phyloP scores from a whole-genome alignment of 2,329 filamentous ascomycete species.

The Byssoonygena ceratinophila region DNA sequence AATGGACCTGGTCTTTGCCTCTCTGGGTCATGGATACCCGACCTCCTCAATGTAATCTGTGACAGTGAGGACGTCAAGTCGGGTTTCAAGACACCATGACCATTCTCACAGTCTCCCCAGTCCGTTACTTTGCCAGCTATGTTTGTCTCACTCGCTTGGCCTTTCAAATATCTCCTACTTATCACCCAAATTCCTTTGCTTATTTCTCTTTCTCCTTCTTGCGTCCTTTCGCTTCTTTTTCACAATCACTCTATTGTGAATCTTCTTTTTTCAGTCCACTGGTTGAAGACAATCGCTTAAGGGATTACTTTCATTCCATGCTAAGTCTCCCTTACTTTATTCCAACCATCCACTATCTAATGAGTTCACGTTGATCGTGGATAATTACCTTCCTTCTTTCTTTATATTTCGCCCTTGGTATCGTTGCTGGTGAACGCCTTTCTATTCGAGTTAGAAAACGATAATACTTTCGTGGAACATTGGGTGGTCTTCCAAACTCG shows the following conservation, averaged over 20 bases:
- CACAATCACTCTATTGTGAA: constrained; percentile 9
- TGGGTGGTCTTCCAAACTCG: neutral
- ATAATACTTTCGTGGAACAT: neutral
- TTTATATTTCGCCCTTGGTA: neutral
- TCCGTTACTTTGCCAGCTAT: neutral
- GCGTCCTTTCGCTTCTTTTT: neutral
- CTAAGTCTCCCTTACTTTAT: constrained; percentile 7
- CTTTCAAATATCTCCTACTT: constrained; percentile 11
- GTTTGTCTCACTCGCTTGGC: constrained; percentile 4
- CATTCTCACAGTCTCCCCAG: neutral
- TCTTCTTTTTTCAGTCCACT: constrained; percentile 3
- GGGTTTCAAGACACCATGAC: constrained; percentile 5
- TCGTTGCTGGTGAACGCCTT: constrained; percentile 5
- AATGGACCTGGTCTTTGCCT: neutral
- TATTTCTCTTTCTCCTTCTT: constrained; percentile 1
- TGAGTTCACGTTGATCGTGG: constrained; percentile 15
- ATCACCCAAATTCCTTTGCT: constrained; percentile 6
- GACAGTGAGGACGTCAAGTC: constrained; percentile 11
- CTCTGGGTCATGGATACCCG: neutral
- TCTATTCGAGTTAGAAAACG: neutral
- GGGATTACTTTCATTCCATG: constrained; percentile 12
- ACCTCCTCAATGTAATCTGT: constrained; percentile 11
- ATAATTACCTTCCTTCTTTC: constrained; percentile 5
- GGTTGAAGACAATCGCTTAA: constrained; percentile 12
- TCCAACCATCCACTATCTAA: constrained; percentile 8